Evolutionary conservation across 495 filamentous ascomycete genomes (phyloP), one percentile per base, ranked within the genome.

Genomic region (Parathielavia hyrcaniae): DNA sequence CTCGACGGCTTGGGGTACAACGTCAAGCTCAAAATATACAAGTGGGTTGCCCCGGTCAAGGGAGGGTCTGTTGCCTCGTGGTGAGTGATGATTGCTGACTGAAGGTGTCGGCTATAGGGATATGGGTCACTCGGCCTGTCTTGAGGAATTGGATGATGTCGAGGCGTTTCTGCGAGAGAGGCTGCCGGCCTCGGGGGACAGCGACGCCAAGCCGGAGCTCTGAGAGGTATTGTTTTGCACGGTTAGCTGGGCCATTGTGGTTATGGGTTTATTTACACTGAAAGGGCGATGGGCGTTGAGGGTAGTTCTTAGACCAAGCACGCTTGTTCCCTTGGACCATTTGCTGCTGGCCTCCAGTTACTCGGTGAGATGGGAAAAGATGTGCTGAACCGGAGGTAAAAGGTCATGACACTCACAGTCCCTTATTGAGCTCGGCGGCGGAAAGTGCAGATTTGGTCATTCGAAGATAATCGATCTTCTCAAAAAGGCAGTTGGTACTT

Each of bases 91-190:
- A n/a, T 11, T n/a, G 47, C 20, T 40, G 62, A 64, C 53, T 71
- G 20, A 22, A 53, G 50, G 45, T n/a, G 35, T 23, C 26, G 52
- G 30, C n/a, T 47, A 9, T 46, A 89, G 86, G 38, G 77, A 79
- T 2, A 80, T 97, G 59, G 73, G 72, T 8, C 92, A 97, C 70
- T 86, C 83, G 22, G 93, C 93, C 1, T 82, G 84, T 66, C 80
- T 81, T 6, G 69, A 83, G 58, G 92, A 97, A 75, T 85, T 97
- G 55, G 80, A 90, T 58, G 86, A 96, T 62, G 72, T 97, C 36
- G 90, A 96, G 73, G 74, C 73, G 22, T 97, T 88, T 75, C 63
- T 97, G 40, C 73, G 76, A 19, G 75, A 83, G 62, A 72, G 73
- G 19, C 71, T 96, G 46, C 86, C 88, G 6, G 67, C 73, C 0